These are phyloP conservation scores for Beta lomatogona DNA, from an alignment of 179 eudicot genomes.

Conservation along the genomic window DNA sequence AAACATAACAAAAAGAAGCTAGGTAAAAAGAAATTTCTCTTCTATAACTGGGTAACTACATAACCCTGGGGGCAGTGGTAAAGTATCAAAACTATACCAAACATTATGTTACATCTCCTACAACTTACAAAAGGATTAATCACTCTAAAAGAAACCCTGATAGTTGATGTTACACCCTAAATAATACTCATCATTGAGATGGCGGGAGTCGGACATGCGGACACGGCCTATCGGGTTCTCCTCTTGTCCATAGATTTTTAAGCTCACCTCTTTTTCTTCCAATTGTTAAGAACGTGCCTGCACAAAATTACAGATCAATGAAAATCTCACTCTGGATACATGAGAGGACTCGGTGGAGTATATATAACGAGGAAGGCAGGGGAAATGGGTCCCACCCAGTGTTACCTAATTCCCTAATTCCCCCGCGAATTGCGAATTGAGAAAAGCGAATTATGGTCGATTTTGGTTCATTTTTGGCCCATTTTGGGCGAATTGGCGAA, in stretches of 20 bases:
- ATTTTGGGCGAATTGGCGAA: too few species aligned
- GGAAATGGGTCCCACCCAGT: background rate
- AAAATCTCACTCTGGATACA: background rate
- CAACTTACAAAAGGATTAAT: conserved; percentile 35
- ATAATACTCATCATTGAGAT: conserved; percentile 30
- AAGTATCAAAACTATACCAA: conserved; percentile 27
- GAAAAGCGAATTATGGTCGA: too few species aligned
- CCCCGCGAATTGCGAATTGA: too few species aligned
- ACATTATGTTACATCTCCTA: conserved; percentile 42
- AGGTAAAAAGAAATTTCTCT: background rate
- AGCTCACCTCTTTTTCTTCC: conserved; percentile 76
- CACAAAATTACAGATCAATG: conserved; percentile 4
- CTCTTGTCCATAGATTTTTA: conserved; percentile 71
- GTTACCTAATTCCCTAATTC: too few species aligned
- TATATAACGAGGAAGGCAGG: background rate
- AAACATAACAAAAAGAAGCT: background rate
- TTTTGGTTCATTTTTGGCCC: too few species aligned
- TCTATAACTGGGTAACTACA: conserved; percentile 24
- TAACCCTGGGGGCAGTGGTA: conserved; percentile 11
- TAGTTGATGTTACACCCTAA: conserved; percentile 31
- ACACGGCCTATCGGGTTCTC: conserved; percentile 83
- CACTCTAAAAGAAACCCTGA: conserved; percentile 23
- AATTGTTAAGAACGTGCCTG: conserved; percentile 80
- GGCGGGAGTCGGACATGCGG: conserved; percentile 67
- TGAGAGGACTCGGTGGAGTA: background rate